These are phyloP conservation scores for Tuber magnatum DNA, from an alignment of 495 filamentous ascomycete genomes.

Conservation along the genomic window DNA sequence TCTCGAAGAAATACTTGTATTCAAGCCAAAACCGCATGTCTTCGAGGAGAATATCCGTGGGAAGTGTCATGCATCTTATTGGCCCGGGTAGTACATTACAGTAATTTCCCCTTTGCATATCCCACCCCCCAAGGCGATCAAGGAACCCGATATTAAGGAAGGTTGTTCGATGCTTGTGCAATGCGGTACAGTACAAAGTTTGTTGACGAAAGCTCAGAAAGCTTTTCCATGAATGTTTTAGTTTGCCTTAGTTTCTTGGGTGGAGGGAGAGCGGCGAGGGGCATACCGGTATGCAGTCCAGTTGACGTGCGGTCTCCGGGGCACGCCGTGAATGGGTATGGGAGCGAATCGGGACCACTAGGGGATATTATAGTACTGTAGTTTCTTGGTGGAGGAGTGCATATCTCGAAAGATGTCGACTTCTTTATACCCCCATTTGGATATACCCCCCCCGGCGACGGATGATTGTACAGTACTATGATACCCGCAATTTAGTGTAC, in stretches of 20 bases:
- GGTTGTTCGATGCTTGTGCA: neutral
- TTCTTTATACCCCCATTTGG: neutral
- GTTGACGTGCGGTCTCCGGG: neutral
- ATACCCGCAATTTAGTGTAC: neutral
- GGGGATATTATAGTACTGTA: neutral
- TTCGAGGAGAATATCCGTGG: too few species aligned
- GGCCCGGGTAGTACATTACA: neutral
- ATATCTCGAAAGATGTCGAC: neutral
- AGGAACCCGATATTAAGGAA: neutral
- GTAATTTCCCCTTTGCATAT: neutral
- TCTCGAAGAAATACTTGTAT: neutral
- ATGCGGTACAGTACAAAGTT: neutral
- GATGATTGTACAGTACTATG: neutral
- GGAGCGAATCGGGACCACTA: neutral
- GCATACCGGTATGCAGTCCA: neutral
- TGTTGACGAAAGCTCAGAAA: neutral
- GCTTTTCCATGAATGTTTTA: neutral
- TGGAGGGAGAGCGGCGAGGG: neutral
- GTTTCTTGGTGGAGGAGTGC: neutral
- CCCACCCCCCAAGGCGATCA: neutral
- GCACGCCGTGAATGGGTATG: neutral
- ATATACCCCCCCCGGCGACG: neutral
- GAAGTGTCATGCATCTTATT: too few species aligned
- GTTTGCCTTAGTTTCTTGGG: neutral
- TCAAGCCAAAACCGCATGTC: neutral